phyloP scores from a whole-genome alignment of 2,329 filamentous ascomycete species.

The Rugonectria rugulosa region DNA sequence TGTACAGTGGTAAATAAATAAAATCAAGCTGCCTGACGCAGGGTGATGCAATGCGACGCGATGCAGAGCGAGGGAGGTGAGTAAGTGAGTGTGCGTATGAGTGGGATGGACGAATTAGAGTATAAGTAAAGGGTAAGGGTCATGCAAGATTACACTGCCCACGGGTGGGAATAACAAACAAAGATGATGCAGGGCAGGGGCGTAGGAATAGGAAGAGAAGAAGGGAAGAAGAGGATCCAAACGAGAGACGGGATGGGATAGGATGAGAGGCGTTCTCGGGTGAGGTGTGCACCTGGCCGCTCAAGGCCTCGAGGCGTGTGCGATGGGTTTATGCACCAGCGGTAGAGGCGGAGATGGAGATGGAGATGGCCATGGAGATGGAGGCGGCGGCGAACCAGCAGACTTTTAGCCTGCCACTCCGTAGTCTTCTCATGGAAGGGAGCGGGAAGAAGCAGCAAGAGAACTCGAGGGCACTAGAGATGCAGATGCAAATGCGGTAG shows the following conservation, averaged over 20 bases:
- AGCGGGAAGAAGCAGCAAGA: too few relatives aligned
- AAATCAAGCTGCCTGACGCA: conserved; percentile 19
- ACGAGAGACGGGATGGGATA: conserved; percentile 18
- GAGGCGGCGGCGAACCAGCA: conserved; percentile 13
- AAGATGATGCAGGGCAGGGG: conserved; percentile 16
- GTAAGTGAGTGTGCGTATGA: background rate
- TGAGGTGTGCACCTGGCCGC: conserved; percentile 4
- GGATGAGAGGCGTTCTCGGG: conserved; percentile 18
- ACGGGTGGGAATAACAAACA: conserved; percentile 5
- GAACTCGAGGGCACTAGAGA: background rate
- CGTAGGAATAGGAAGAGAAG: conserved; percentile 10
- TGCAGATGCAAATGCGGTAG: conserved; percentile 19
- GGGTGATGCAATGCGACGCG: conserved; percentile 15
- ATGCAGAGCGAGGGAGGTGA: background rate
- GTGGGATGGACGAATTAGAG: conserved; percentile 23
- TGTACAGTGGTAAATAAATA: conserved; percentile 8
- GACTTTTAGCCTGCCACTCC: conserved; percentile 6
- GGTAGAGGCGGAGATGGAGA: conserved; percentile 2
- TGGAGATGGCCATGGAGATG: too few relatives aligned
- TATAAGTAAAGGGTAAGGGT: conserved; percentile 26
- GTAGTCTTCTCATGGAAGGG: too few relatives aligned
- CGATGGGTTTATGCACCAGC: conserved; percentile 1
- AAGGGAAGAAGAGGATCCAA: conserved; percentile 35
- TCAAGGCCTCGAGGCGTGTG: too few relatives aligned
- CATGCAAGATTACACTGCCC: conserved; percentile 1